Conservation (phyloP, 305 asterid genomes). For the Ajuga reptans region DNA sequence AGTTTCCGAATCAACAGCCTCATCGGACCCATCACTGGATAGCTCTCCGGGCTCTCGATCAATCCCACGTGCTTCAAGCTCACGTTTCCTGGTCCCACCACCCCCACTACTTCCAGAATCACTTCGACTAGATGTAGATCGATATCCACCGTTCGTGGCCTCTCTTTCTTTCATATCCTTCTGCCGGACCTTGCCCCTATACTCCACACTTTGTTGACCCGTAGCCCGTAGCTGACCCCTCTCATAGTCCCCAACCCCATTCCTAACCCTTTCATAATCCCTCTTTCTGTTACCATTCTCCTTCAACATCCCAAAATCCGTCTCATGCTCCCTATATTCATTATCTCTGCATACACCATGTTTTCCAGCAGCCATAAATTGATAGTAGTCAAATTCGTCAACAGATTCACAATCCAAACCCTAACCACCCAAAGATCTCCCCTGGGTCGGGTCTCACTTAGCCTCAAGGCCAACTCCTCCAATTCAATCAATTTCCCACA, state of each 20-base stretch:
- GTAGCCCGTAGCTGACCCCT: slow-evolving; percentile 18
- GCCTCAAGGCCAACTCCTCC: slow-evolving; percentile 19
- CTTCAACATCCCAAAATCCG: slow-evolving; percentile 44
- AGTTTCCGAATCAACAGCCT: slow-evolving; percentile 41
- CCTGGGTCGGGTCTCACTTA: slow-evolving; percentile 4
- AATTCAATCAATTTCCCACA: slow-evolving; percentile 19
- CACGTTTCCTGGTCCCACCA: slow-evolving; percentile 33
- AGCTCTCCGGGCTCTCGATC: slow-evolving; percentile 90
- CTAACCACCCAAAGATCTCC: slow-evolving; percentile 20
- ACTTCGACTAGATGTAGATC: slow-evolving; percentile 47
- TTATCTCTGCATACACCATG: slow-evolving; percentile 59
- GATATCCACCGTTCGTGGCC: slow-evolving; percentile 38
- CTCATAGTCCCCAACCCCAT: slow-evolving; percentile 28
- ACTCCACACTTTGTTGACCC: slow-evolving; percentile 29
- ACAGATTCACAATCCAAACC: slow-evolving; percentile 19
- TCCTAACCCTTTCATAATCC: slow-evolving; percentile 39
- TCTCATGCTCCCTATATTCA: slow-evolving; percentile 55
- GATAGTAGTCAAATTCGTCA: not conserved
- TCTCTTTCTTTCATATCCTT: slow-evolving; percentile 53
- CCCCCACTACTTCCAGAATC: slow-evolving; percentile 43
- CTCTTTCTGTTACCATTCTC: slow-evolving; percentile 39
- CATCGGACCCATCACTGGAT: slow-evolving; percentile 74
- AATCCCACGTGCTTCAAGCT: slow-evolving; percentile 23
- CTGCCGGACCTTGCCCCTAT: slow-evolving; percentile 40
- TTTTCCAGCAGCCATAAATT: slow-evolving; percentile 70